Percentiles rank a stretch among this genome's conserved stretches.
phyloP scores from a whole-genome alignment of 2,329 filamentous ascomycete species.

The Beauveria pseudobassiana region DNA sequence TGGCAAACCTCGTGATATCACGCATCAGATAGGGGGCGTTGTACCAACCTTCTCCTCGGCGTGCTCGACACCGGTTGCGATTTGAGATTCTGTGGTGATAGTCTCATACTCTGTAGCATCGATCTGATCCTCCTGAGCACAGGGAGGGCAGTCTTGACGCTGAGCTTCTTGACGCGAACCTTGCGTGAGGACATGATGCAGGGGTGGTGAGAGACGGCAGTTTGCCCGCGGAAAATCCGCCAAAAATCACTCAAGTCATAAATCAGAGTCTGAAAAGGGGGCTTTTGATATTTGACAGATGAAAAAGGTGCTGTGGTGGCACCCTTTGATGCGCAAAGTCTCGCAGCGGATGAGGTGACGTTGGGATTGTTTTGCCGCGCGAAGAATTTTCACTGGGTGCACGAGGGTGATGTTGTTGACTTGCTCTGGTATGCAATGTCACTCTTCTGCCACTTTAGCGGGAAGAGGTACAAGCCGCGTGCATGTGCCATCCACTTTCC shows the following conservation, averaged over 20 bases:
- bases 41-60: slow-evolving; percentile 90
- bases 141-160: slow-evolving; percentile 78
- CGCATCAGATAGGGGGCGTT: slow-evolving; percentile 21
- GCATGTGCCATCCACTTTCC: slow-evolving; percentile 20
- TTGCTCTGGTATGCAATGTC: slow-evolving; percentile 8
- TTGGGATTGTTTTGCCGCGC: slow-evolving; percentile 48
- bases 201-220: slow-evolving; percentile 29
- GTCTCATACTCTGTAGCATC: slow-evolving; percentile 81
- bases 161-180: slow-evolving; percentile 84
- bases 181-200: slow-evolving; percentile 57
- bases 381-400: slow-evolving; percentile 43
- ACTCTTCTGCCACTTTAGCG: slow-evolving; percentile 17
- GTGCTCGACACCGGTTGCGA: slow-evolving; percentile 95
- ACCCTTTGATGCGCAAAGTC: slow-evolving; percentile 46
- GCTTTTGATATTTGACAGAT: slow-evolving; percentile 44
- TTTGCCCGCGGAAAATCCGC: slow-evolving; percentile 42
- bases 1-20: slow-evolving; percentile 42
- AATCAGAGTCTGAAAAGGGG: slow-evolving; percentile 47
- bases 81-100: slow-evolving; percentile 73
- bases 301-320: slow-evolving; percentile 40
- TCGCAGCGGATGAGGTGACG: slow-evolving; percentile 46
- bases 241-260: slow-evolving; percentile 57
- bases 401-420: slow-evolving; percentile 12
- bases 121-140: slow-evolving; percentile 88
- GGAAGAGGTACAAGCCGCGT: slow-evolving; percentile 21